phyloP scores from a whole-genome alignment of 2,329 filamentous ascomycete species.

The Orbilia oligospora region DNA sequence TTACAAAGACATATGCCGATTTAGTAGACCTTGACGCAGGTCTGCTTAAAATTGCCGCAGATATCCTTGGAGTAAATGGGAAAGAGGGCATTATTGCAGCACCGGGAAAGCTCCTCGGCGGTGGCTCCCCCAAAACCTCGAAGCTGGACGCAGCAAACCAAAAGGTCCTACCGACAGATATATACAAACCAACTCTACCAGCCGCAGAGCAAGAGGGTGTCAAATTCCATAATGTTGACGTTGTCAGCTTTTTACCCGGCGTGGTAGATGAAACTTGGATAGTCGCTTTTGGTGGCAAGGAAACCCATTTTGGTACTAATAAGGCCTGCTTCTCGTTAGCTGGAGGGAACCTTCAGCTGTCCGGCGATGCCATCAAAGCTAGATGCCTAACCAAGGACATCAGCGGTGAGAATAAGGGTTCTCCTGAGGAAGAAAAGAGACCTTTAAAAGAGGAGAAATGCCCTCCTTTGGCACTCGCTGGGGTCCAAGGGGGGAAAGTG shows the following conservation, averaged over 20 bases:
- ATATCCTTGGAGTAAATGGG: slow-evolving; percentile 26
- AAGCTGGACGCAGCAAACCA: slow-evolving; percentile 33
- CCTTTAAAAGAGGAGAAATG: slow-evolving; percentile 30
- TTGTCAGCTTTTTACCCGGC: slow-evolving; percentile 33
- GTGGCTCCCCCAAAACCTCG: not conserved
- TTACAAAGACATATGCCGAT: slow-evolving; percentile 27
- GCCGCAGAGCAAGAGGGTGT: slow-evolving; percentile 31
- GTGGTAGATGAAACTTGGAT: slow-evolving; percentile 40
- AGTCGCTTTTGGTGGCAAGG: slow-evolving; percentile 36
- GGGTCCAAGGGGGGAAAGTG: not conserved
- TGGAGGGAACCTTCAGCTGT: slow-evolving; percentile 9
- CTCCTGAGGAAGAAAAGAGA: slow-evolving; percentile 21
- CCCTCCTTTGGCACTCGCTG: slow-evolving; percentile 11
- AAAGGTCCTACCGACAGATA: slow-evolving; percentile 36
- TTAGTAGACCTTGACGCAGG: slow-evolving; percentile 34
- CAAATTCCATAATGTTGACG: slow-evolving; percentile 32
- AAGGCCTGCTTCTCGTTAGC: slow-evolving; percentile 18
- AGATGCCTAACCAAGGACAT: slow-evolving; percentile 40
- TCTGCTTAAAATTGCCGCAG: not conserved
- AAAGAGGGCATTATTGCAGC: slow-evolving; percentile 27
- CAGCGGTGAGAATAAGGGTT: slow-evolving; percentile 29
- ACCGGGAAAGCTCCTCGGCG: slow-evolving; percentile 23
- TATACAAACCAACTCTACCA: slow-evolving; percentile 34
- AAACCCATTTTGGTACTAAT: slow-evolving; percentile 34
- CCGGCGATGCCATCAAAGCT: slow-evolving; percentile 16